Evolutionary conservation across 176 grass and related monocot species (phyloP).

Genomic region (Elymus sibiricus): DNA sequence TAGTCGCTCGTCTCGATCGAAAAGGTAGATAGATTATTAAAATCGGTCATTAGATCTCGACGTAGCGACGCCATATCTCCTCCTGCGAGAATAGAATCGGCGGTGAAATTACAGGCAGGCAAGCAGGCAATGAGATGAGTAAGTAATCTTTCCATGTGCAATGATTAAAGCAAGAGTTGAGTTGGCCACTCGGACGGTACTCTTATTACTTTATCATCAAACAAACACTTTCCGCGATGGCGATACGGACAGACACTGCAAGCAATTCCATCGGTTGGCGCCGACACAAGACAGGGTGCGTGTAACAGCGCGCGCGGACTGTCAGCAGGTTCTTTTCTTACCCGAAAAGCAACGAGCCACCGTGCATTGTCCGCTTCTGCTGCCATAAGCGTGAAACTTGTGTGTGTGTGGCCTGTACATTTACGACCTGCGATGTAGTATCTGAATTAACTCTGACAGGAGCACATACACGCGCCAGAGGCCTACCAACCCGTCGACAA

Average conservation of each 20-base stretch:
- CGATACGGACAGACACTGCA: not conserved
- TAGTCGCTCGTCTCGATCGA: not conserved
- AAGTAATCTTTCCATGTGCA: not conserved
- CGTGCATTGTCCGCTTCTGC: not conserved
- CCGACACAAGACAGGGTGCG: slow-evolving; percentile 31
- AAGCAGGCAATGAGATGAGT: too few relatives aligned
- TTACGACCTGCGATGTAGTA: too few relatives aligned
- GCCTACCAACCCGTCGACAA: too few relatives aligned
- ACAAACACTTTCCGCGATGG: too few relatives aligned
- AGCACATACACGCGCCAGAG: too few relatives aligned
- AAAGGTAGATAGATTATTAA: too few relatives aligned
- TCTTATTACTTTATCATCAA: not conserved
- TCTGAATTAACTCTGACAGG: too few relatives aligned
- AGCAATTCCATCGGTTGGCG: slow-evolving; percentile 4
- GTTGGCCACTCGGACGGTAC: not conserved
- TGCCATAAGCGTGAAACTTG: not conserved
- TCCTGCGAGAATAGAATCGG: too few relatives aligned
- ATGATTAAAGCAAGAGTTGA: slow-evolving; percentile 8
- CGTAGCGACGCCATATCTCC: too few relatives aligned
- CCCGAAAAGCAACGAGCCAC: not conserved
- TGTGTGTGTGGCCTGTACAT: too few relatives aligned
- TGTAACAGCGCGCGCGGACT: not conserved
- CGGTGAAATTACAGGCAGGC: too few relatives aligned
- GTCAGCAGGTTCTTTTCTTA: not conserved
- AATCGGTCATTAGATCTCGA: not conserved